These are phyloP conservation scores for Yarrowia sp. DNA, from an alignment of 805 yeast genomes.

Conservation along the genomic window DNA sequence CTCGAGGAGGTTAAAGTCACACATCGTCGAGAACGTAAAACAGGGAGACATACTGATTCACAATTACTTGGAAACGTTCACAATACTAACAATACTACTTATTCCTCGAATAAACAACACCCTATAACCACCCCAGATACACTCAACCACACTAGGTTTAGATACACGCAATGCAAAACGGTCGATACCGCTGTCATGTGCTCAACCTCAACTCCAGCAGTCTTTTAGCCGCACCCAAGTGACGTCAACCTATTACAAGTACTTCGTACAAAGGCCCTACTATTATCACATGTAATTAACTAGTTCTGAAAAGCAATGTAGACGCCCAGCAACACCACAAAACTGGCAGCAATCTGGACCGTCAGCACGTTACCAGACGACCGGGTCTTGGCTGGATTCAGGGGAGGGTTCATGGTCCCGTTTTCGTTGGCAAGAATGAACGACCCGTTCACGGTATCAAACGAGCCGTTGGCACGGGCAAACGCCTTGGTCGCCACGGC, in stretches of 20 bases:
- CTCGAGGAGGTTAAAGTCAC: too few species aligned
- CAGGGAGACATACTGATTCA: too few species aligned
- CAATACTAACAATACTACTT: too few species aligned
- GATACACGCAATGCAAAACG: neutral
- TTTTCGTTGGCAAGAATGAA: neutral
- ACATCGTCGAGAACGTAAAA: too few species aligned
- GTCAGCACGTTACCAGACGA: slow-evolving; percentile 4
- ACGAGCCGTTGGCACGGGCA: neutral
- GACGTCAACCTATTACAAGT: too few species aligned
- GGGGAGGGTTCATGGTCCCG: neutral
- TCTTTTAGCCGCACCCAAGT: neutral
- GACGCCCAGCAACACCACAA: slow-evolving; percentile 12
- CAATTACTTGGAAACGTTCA: too few species aligned
- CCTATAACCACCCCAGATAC: too few species aligned
- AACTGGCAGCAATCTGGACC: slow-evolving; percentile 23
- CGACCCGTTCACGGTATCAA: neutral
- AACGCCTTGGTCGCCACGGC: neutral
- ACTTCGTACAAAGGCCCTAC: too few species aligned
- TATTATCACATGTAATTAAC: neutral
- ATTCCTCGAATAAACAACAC: too few species aligned
- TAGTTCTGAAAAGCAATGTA: slow-evolving; percentile 18
- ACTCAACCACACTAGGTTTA: too few species aligned
- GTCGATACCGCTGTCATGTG: neutral
- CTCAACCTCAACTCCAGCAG: neutral
- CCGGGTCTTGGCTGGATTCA: neutral